A percentile compares a stretch with the other conserved stretches of the same genome.
Evolutionary conservation across 78 protist genomes (phyloP).

Genomic region (Bodo saltans): DNA sequence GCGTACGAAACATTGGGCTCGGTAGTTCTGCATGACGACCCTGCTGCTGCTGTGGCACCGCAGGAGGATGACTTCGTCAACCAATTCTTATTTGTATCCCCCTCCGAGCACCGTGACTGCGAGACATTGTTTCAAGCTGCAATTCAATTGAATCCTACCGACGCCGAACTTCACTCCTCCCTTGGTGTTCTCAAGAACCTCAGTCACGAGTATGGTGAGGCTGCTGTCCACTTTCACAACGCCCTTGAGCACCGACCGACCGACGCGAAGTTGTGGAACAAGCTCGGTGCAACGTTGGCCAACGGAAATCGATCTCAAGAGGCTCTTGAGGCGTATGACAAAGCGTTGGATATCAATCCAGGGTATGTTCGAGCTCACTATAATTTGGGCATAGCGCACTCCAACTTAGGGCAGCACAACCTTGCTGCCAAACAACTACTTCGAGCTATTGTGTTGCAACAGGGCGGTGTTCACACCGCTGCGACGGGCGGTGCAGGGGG

Average conservation of each 20-base stretch:
- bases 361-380: slow-evolving; percentile 73
- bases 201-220: slow-evolving; percentile 70
- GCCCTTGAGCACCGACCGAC: slow-evolving; percentile 52
- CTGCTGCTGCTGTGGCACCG: neutral
- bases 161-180: slow-evolving; percentile 67
- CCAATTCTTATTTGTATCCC: neutral
- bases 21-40: too few species aligned
- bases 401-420: slow-evolving; percentile 49
- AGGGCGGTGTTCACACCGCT: neutral
- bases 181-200: slow-evolving; percentile 74
- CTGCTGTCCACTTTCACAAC: slow-evolving; percentile 63
- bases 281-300: slow-evolving; percentile 88
- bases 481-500: neutral
- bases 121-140: slow-evolving; percentile 54
- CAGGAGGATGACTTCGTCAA: neutral
- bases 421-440: slow-evolving; percentile 57
- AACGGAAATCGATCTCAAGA: slow-evolving; percentile 53
- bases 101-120: slow-evolving; percentile 23
- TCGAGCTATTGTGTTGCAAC: slow-evolving; percentile 23
- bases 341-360: slow-evolving; percentile 73
- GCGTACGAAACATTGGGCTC: slow-evolving; percentile 3
- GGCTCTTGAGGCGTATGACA: slow-evolving; percentile 74
- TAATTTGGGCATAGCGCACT: slow-evolving; percentile 75
- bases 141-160: neutral
- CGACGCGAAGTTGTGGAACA: slow-evolving; percentile 80